These are phyloP conservation scores for Pseudopithomyces maydicus DNA, from an alignment of 2,329 filamentous ascomycete genomes.

Conservation along the genomic window DNA sequence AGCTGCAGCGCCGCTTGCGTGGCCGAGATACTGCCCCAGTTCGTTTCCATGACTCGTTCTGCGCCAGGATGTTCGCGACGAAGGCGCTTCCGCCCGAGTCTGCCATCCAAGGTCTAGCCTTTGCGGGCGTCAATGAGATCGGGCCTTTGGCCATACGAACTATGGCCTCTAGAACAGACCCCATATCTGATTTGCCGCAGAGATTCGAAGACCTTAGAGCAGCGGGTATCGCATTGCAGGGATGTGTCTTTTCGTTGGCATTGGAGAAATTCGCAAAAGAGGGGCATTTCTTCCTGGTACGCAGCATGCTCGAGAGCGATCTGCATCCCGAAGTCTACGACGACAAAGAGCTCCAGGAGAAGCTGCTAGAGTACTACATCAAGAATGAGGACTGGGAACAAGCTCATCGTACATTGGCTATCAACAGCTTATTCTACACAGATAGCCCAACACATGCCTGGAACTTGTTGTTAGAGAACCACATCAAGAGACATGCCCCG, in stretches of 20 bases:
- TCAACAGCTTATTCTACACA: slow-evolving; percentile 53
- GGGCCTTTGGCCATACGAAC: slow-evolving; percentile 79
- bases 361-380: slow-evolving; percentile 59
- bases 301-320: slow-evolving; percentile 61
- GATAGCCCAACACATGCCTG: slow-evolving; percentile 46
- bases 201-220: slow-evolving; percentile 66
- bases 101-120: slow-evolving; percentile 70
- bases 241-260: slow-evolving; percentile 68
- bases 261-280: slow-evolving; percentile 67
- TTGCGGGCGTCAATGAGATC: slow-evolving; percentile 73
- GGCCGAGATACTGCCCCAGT: slow-evolving; percentile 53
- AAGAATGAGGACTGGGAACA: slow-evolving; percentile 56
- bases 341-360: slow-evolving; percentile 59
- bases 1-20: slow-evolving; percentile 40
- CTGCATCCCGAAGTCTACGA: slow-evolving; percentile 69
- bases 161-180: slow-evolving; percentile 69
- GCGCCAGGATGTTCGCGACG: slow-evolving; percentile 81
- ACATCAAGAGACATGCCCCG: slow-evolving; percentile 36
- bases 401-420: slow-evolving; percentile 61
- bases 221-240: slow-evolving; percentile 66
- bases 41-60: slow-evolving; percentile 64
- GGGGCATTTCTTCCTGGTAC: slow-evolving; percentile 58
- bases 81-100: slow-evolving; percentile 74
- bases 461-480: slow-evolving; percentile 55
- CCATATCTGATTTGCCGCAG: slow-evolving; percentile 59